Evolutionary conservation across 129 eudicot genomes (phyloP), one percentile per base, ranked within the genome.

Genomic region (Daucus carota): DNA sequence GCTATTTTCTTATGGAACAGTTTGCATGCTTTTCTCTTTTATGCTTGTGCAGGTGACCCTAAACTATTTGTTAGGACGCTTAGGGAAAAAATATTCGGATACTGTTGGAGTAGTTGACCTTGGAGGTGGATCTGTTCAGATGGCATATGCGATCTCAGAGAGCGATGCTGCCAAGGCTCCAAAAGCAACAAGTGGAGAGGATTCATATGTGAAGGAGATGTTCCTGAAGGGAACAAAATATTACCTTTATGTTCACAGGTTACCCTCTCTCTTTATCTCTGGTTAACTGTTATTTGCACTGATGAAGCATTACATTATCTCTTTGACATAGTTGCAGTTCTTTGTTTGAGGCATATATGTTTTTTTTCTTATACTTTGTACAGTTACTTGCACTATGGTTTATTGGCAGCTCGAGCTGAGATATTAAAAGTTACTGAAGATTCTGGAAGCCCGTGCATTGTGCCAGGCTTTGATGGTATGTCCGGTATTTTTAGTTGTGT

Each of bases 111-210:
- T 95, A 62, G 97, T 95, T 73, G 99, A 95, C 84, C 97, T 95
- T 78, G 99, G 99, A 59, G 99, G 99, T 84, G 99, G 99, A 70
- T 95, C 99, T 74, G 99, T 95, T 80, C 99, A 95, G 78, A 95
- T 95, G 99, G 97, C 99, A 44, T 95, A 95, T 86, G 97, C 99
- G 63, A 87, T 95, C 81, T 91, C 99, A 79, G 97, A 88, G 57
- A 78, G 83, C 44, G 97, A 95, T 85, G 99, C 97, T 78, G 96
- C 90, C 68, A 95, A 89, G 66, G 94, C 99, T 82, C 97, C 99
- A 72, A 91, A 80, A 84, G 16, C 83, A 62, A 82, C 86, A 72
- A 81, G 52, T 79, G 99, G 92, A 79, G 96, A 91, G 81, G 96
- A 91, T 73, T 68, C 96, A 34, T 95, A 91, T 72, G 96, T 95